These are phyloP conservation scores for Cytospora piceae DNA, from an alignment of 2,329 filamentous ascomycete genomes.

Conservation along the genomic window DNA sequence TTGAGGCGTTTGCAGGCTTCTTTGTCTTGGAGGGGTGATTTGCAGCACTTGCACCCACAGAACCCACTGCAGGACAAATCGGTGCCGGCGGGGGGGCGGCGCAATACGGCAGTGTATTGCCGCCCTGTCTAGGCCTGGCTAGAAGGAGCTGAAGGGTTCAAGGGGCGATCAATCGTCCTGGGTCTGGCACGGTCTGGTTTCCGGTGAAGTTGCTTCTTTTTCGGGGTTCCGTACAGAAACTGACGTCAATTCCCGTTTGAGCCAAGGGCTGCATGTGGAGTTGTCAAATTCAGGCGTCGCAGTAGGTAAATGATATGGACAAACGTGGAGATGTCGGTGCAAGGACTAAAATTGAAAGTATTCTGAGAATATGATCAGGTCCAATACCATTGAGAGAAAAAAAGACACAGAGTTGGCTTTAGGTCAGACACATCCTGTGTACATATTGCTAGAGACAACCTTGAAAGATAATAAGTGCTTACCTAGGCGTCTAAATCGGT, in stretches of 20 bases:
- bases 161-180: neutral
- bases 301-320: neutral
- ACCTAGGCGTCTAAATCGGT: neutral
- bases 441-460: neutral
- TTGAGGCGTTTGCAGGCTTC: neutral
- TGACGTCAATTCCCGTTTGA: constrained; percentile 20
- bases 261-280: constrained; percentile 1
- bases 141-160: too few relatives aligned
- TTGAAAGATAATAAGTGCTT: neutral
- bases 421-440: too few relatives aligned
- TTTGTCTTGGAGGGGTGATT: neutral
- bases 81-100: neutral
- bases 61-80: constrained; percentile 6
- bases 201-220: neutral
- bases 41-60: neutral
- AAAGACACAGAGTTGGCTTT: neutral
- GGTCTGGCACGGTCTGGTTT: constrained; percentile 2
- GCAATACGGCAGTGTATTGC: too few relatives aligned
- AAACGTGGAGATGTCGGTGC: neutral
- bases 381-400: neutral
- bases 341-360: neutral
- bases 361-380: neutral
- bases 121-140: too few relatives aligned
- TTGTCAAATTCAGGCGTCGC: neutral
- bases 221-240: constrained; percentile 1